A percentile compares a stretch with the other conserved stretches of the same genome.
Evolutionary conservation across 2,329 filamentous ascomycete genomes (phyloP).

Genomic region (Corniculantispora saksenae): DNA sequence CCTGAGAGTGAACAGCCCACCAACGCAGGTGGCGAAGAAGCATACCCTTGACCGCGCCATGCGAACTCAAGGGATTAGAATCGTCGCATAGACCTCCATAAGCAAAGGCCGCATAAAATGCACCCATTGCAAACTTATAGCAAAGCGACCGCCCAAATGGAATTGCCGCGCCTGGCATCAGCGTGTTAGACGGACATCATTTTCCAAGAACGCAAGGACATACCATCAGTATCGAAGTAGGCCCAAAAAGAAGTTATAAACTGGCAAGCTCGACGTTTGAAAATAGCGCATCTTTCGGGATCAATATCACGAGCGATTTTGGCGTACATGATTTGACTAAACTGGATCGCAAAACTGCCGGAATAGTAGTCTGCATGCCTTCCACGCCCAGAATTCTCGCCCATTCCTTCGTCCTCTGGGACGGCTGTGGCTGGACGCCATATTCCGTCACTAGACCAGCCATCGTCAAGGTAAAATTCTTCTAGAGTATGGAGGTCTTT

Average conservation of each 20-base stretch:
- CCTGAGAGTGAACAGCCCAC: slow-evolving; percentile 43
- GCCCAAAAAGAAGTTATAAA: slow-evolving; percentile 47
- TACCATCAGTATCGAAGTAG: slow-evolving; percentile 50
- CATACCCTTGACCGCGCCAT: slow-evolving; percentile 48
- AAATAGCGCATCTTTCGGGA: slow-evolving; percentile 36
- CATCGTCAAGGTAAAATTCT: slow-evolving; percentile 44
- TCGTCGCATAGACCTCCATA: slow-evolving; percentile 42
- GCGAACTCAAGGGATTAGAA: slow-evolving; percentile 37
- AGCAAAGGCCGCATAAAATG: slow-evolving; percentile 48
- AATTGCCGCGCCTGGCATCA: slow-evolving; percentile 45
- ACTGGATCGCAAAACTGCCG: slow-evolving; percentile 55
- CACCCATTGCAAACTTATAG: slow-evolving; percentile 52
- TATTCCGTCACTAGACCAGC: slow-evolving; percentile 49
- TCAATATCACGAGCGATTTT: slow-evolving; percentile 46
- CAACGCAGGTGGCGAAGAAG: slow-evolving; percentile 51
- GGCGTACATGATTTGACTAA: slow-evolving; percentile 48
- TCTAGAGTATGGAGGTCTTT: slow-evolving; percentile 46
- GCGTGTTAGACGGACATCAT: background rate
- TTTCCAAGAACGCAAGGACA: background rate
- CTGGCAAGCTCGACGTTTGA: slow-evolving; percentile 37
- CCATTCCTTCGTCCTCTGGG: slow-evolving; percentile 19
- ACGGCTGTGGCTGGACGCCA: slow-evolving; percentile 36
- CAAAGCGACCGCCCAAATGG: slow-evolving; percentile 54
- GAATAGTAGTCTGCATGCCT: slow-evolving; percentile 54
- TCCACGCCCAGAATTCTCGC: slow-evolving; percentile 25